Percentiles rank a stretch among this genome's conserved stretches.
Evolutionary conservation across 768 basidiomycete genomes (phyloP).

Genomic region (Boletus sp.): DNA sequence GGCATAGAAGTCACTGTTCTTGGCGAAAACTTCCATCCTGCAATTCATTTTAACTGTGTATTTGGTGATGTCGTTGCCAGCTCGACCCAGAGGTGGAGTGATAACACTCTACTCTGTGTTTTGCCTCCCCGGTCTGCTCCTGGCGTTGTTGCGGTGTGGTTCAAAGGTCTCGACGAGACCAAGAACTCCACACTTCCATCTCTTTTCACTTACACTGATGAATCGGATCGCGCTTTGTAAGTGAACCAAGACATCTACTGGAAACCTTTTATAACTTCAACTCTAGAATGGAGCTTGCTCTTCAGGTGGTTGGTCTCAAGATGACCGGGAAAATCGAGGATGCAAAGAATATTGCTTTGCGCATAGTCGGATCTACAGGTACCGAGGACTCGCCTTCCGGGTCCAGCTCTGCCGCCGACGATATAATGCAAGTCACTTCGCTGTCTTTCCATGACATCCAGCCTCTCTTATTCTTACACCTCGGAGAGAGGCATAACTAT

Average conservation of each 20-base stretch:
- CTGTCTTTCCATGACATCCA: constrained; percentile 50
- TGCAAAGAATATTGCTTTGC: constrained; percentile 88
- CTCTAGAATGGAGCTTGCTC: constrained; percentile 86
- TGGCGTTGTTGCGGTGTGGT: constrained; percentile 88
- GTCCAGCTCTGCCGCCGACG: constrained; percentile 32
- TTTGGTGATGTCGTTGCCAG: constrained; percentile 84
- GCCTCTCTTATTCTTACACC: constrained; percentile 52
- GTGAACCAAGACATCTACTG: constrained; percentile 30
- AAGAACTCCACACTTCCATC: constrained; percentile 52
- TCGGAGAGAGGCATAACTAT: constrained; percentile 58
- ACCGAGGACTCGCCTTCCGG: constrained; percentile 42
- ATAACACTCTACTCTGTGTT: constrained; percentile 88
- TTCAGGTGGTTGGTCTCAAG: constrained; percentile 93
- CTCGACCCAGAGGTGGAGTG: constrained; percentile 87
- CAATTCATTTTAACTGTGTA: constrained; percentile 66
- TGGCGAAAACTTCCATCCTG: constrained; percentile 84
- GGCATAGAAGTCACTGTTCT: constrained; percentile 94
- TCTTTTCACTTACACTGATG: constrained; percentile 88
- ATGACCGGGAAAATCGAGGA: constrained; percentile 96
- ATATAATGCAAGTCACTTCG: constrained; percentile 54
- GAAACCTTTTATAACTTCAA: constrained; percentile 12
- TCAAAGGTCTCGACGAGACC: constrained; percentile 68
- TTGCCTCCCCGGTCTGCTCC: constrained; percentile 78
- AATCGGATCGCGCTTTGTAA: constrained; percentile 84
- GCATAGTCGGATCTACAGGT: constrained; percentile 79